A percentile compares a stretch with the other conserved stretches of the same genome.
phyloP scores from a whole-genome alignment of 179 eudicot species.

The Actinidia chinensis region DNA sequence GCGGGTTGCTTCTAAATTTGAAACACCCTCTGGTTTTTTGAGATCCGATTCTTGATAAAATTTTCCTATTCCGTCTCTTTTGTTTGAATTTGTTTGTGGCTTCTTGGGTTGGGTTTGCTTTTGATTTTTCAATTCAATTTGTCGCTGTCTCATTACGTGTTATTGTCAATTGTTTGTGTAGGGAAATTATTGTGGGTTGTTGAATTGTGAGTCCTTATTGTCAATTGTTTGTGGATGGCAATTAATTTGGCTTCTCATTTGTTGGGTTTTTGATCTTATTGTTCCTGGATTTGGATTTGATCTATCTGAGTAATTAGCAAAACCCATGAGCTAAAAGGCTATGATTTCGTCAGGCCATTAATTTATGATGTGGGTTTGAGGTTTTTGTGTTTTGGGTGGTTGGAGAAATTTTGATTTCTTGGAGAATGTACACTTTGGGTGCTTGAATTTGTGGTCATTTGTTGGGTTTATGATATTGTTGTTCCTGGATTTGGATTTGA shows the following conservation, averaged over 20 bases:
- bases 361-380: slow-evolving; percentile 18
- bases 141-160: not conserved
- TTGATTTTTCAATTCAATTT: not conserved
- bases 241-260: not conserved
- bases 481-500: not conserved
- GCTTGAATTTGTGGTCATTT: not conserved
- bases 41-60: too few species aligned
- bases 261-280: not conserved
- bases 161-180: not conserved
- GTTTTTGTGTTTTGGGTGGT: slow-evolving; percentile 27
- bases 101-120: not conserved
- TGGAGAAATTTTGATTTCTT: slow-evolving; percentile 19
- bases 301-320: not conserved
- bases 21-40: too few species aligned
- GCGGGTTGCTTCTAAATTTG: not conserved
- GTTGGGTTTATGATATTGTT: not conserved
- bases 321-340: not conserved
- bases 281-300: not conserved
- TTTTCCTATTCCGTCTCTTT: too few species aligned
- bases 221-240: not conserved
- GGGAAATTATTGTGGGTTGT: slow-evolving; percentile 16
- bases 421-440: slow-evolving; percentile 74
- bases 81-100: not conserved
- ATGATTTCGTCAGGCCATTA: slow-evolving; percentile 11
- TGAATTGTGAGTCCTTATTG: not conserved